Base-by-base conservation (phyloP, 225 moss, liverwort and hornwort genomes). In the Straminergon stramineum region DNA sequence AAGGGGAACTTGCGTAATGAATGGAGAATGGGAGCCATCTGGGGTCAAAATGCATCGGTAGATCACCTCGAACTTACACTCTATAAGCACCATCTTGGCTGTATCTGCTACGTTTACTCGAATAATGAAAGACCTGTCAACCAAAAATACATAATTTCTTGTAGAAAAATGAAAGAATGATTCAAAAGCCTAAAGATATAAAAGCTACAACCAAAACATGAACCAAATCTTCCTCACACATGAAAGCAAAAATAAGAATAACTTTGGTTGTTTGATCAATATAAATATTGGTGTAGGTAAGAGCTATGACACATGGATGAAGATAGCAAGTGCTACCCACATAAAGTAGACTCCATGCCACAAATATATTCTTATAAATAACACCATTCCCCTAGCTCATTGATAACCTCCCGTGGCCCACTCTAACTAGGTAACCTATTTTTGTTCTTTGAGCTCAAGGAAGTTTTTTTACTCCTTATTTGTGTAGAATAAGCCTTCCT, bases 51-150 rank as follows among this genome's bases (percentile, higher is more conserved):
- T 84, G 79, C 93, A 92, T 39, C 91, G 89, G 7, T 90, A 96
- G 61, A 94, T 69, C 60, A 96, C 67, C 70, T 94, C 93, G 78
- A 96, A 97, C 79, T 96, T 96, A 83, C 95, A 96, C 83, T 97
- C 96, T 21, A 96, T 85, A 28, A 97, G 89, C 8, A 93, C 94
- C 83, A 82, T 92, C 86, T 93, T 94, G 17, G 83, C 90, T 22
- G 96, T 91, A 74, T 95, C 95, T 31, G 92, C 86, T 75, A 96
- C 55, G 35, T 97, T 95, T 34, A 96, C 32, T 74, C 96, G 93
- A 61, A 95, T 63, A 48, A 94, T 90, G 48, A 97, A 93, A 37
- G 92, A 88, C 90, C 95, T 97, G 90, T 66, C 7, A 67, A 10
- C n/a, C 6, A 32, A 81, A 70, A 58, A 31, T 13, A 27, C 30